Conservation (phyloP, 2,329 filamentous ascomycete species). For the Xylariaceae sp. region DNA sequence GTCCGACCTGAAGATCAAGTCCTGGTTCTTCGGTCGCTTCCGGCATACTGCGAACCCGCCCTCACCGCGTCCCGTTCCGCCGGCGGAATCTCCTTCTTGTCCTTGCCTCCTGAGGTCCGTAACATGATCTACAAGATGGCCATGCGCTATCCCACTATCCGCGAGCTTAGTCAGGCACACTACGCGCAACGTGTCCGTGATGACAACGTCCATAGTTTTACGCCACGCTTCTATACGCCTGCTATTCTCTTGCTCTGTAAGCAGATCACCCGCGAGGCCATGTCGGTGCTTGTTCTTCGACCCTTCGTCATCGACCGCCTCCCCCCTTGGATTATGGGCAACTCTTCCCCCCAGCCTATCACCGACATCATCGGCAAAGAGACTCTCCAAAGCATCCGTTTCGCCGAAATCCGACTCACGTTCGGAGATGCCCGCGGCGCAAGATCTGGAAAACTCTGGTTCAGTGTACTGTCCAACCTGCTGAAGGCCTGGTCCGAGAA, state of each 20-base stretch:
- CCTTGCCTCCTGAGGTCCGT: constrained; percentile 35
- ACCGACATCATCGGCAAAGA: constrained; percentile 28
- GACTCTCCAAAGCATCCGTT: constrained; percentile 33
- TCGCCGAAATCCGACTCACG: constrained; percentile 32
- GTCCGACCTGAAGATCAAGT: constrained; percentile 18
- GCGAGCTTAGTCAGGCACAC: constrained; percentile 30
- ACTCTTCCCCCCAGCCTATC: constrained; percentile 24
- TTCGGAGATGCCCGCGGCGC: constrained; percentile 28
- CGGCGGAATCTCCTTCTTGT: constrained; percentile 26
- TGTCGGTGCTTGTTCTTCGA: constrained; percentile 26
- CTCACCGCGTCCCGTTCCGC: background rate
- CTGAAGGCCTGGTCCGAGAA: constrained; percentile 25
- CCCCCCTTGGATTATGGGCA: constrained; percentile 34
- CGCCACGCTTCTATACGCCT: constrained; percentile 25
- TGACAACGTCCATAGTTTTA: constrained; percentile 4
- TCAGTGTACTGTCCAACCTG: constrained; percentile 25
- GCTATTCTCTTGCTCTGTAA: constrained; percentile 36
- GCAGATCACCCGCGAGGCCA: constrained; percentile 33
- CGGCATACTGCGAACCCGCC: constrained; percentile 17
- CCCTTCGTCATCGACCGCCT: constrained; percentile 35
- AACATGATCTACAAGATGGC: constrained; percentile 34
- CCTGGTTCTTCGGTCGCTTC: constrained; percentile 17
- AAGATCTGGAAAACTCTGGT: constrained; percentile 30
- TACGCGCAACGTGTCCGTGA: constrained; percentile 23
- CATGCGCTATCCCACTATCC: constrained; percentile 29